A percentile compares a stretch with the other conserved stretches of the same genome.
Evolutionary conservation across 257 asterid genomes (phyloP).

Genomic region (Nemophila menziesii): DNA sequence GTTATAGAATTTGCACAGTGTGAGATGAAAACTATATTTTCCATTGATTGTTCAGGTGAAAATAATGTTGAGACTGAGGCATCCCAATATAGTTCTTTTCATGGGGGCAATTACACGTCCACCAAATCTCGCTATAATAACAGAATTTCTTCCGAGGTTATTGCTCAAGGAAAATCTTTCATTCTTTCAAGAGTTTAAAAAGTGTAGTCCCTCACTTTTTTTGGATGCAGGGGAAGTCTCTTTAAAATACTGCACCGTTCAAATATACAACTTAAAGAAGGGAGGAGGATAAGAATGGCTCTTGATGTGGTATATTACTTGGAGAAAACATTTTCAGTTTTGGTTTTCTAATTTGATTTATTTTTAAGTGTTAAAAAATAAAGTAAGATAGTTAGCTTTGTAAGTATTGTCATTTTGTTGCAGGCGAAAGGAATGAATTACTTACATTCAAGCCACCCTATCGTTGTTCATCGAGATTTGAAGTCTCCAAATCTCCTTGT

Average conservation of each 20-base stretch:
- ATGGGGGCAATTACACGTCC: constrained; percentile 97
- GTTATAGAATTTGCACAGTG: too few species aligned
- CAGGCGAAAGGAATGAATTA: constrained; percentile 99
- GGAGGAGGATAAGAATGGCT: constrained; percentile 80
- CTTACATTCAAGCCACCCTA: constrained; percentile 88
- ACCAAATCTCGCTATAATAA: constrained; percentile 87
- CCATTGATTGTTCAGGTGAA: constrained; percentile 44
- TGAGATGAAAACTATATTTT: constrained; percentile 1
- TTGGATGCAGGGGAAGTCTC: constrained; percentile 81
- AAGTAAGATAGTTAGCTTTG: constrained; percentile 8
- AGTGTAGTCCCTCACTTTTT: neutral
- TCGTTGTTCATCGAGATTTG: constrained; percentile 90
- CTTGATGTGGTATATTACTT: constrained; percentile 83
- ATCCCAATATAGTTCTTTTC: constrained; percentile 94
- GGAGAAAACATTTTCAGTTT: neutral
- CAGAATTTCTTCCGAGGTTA: constrained; percentile 94
- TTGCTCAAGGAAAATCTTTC: neutral
- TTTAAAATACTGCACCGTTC: constrained; percentile 80
- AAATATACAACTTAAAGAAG: constrained; percentile 64
- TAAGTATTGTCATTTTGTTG: constrained; percentile 16
- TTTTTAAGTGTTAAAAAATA: too few species aligned
- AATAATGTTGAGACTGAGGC: constrained; percentile 93
- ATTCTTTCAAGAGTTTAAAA: neutral
- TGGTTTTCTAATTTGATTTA: constrained; percentile 10
- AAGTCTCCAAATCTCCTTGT: constrained; percentile 96